Percentiles rank a stretch among this genome's conserved stretches.
phyloP scores from a whole-genome alignment of 1,284 basidiomycete species.

The Agaricales sp. region DNA sequence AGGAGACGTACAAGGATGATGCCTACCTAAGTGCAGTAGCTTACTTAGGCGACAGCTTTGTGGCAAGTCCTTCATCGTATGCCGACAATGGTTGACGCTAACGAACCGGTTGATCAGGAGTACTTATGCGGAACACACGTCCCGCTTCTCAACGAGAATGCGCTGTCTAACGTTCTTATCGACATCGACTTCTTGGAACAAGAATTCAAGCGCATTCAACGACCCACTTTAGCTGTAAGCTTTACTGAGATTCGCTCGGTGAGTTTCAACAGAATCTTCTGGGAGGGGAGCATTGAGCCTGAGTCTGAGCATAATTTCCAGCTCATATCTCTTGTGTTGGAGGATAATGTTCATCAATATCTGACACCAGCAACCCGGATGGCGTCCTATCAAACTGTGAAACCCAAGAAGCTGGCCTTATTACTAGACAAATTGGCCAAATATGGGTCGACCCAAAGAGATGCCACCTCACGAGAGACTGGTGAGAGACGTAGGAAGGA shows the following conservation, averaged over 20 bases:
- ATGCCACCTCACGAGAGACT: constrained; percentile 43
- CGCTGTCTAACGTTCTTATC: constrained; percentile 71
- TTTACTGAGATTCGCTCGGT: constrained; percentile 80
- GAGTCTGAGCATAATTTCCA: constrained; percentile 27
- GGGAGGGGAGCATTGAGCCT: too few species aligned
- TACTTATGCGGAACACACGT: constrained; percentile 73
- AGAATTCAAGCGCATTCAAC: constrained; percentile 67
- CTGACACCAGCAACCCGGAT: constrained; percentile 67
- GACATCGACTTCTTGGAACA: constrained; percentile 82
- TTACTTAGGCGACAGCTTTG: constrained; percentile 80
- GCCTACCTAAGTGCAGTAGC: constrained; percentile 80
- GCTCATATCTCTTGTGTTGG: constrained; percentile 73
- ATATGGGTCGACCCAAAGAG: constrained; percentile 53
- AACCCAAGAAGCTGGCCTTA: constrained; percentile 64
- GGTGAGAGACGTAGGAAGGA: constrained; percentile 69
- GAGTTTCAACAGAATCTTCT: constrained; percentile 21
- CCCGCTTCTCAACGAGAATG: constrained; percentile 81
- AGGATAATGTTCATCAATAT: constrained; percentile 70
- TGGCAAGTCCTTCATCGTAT: constrained; percentile 38
- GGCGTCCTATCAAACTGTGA: constrained; percentile 62
- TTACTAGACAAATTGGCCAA: constrained; percentile 75
- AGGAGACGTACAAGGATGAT: constrained; percentile 77
- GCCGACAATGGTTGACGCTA: not conserved
- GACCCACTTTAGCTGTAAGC: constrained; percentile 59
- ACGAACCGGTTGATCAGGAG: constrained; percentile 36